Evolutionary conservation across 768 basidiomycete genomes (phyloP).

Genomic region (Lentinula guzmanii): DNA sequence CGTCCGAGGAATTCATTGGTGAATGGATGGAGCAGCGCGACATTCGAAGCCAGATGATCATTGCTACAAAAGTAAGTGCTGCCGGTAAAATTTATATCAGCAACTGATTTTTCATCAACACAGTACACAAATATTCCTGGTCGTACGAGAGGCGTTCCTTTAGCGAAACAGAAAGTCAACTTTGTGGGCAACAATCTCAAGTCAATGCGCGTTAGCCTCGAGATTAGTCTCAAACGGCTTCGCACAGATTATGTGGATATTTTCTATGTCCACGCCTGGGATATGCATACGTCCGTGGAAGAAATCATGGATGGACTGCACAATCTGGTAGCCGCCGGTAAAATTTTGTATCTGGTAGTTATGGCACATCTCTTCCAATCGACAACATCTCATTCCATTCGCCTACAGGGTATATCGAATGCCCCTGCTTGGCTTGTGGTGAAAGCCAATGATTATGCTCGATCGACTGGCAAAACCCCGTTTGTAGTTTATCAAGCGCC

Average conservation of each 20-base stretch:
- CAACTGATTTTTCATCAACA: neutral
- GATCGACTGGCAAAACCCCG: slow-evolving; percentile 32
- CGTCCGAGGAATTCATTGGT: slow-evolving; percentile 47
- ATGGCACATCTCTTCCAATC: neutral
- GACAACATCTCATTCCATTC: neutral
- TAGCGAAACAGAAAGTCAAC: slow-evolving; percentile 25
- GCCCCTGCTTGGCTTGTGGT: slow-evolving; percentile 34
- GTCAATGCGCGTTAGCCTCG: slow-evolving; percentile 26
- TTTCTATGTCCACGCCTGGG: slow-evolving; percentile 41
- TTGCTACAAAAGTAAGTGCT: slow-evolving; percentile 34
- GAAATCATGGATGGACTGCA: slow-evolving; percentile 43
- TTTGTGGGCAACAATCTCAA: slow-evolving; percentile 43
- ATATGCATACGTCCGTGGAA: slow-evolving; percentile 36
- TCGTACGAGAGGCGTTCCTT: slow-evolving; percentile 21
- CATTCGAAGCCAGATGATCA: slow-evolving; percentile 42
- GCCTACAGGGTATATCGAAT: slow-evolving; percentile 29
- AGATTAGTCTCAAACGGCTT: slow-evolving; percentile 33
- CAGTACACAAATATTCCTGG: slow-evolving; percentile 10
- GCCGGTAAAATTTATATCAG: neutral
- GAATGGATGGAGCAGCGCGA: slow-evolving; percentile 45
- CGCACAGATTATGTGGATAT: slow-evolving; percentile 38
- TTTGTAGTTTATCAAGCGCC: slow-evolving; percentile 42
- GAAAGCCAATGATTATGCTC: slow-evolving; percentile 35
- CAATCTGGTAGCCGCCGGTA: slow-evolving; percentile 35
- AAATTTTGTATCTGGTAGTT: slow-evolving; percentile 29